Conservation (phyloP, 2,329 filamentous ascomycete genomes). For the Byssothecium circinans region DNA sequence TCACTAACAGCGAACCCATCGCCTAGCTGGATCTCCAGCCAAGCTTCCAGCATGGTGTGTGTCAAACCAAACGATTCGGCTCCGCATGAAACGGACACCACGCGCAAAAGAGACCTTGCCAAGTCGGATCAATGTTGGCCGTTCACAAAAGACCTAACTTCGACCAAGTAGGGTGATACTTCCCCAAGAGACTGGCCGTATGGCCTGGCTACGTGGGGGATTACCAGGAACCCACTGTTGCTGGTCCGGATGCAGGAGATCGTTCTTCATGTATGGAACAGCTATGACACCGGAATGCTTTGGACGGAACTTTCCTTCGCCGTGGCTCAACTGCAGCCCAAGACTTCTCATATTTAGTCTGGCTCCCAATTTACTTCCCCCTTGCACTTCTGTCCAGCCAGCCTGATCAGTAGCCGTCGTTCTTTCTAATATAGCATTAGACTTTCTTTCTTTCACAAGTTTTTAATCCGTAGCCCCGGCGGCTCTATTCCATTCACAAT, state of each 20-base stretch:
- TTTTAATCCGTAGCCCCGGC: constrained; percentile 34
- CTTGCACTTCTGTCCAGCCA: constrained; percentile 26
- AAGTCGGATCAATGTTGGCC: constrained; percentile 26
- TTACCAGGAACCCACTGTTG: constrained; percentile 14
- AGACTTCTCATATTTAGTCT: constrained; percentile 28
- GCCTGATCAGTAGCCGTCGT: constrained; percentile 35
- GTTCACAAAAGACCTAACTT: constrained; percentile 21
- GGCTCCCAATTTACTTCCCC: constrained; percentile 11
- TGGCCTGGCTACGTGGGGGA: constrained; percentile 12
- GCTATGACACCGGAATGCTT: constrained; percentile 22
- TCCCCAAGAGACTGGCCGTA: constrained; percentile 11
- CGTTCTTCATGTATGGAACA: constrained; percentile 15
- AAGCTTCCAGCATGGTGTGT: constrained; percentile 25
- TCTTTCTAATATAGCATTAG: constrained; percentile 29
- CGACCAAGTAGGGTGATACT: constrained; percentile 4
- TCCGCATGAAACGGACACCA: constrained; percentile 32
- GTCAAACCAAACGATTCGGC: constrained; percentile 28
- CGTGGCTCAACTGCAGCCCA: constrained; percentile 11
- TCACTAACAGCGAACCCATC: constrained; percentile 15
- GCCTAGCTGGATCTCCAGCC: constrained; percentile 13
- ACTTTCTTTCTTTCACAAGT: constrained; percentile 22
- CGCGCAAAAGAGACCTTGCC: constrained; percentile 22
- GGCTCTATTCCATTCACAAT: constrained; percentile 30
- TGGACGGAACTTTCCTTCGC: constrained; percentile 18
- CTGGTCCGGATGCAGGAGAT: constrained; percentile 19